These are phyloP conservation scores for Acer yangbiense DNA, from an alignment of 345 rosid species.

Conservation along the genomic window DNA sequence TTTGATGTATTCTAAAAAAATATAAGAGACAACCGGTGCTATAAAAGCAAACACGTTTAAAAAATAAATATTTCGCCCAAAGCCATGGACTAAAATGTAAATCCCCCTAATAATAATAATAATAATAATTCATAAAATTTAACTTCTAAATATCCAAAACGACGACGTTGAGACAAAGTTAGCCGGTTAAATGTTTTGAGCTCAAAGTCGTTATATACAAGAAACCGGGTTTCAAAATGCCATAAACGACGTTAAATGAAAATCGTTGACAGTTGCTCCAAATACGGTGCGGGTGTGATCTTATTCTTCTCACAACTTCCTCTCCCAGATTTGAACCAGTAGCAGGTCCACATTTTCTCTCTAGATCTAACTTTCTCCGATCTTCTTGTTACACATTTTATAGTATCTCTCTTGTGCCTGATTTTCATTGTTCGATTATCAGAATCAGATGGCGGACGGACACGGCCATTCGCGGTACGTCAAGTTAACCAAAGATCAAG, in stretches of 20 bases:
- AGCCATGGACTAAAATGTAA: too few species aligned
- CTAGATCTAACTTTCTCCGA: not conserved
- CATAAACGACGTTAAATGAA: not conserved
- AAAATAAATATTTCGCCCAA: too few species aligned
- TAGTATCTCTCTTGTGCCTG: too few species aligned
- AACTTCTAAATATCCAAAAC: not conserved
- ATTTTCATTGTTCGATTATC: not conserved
- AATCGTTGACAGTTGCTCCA: slow-evolving; percentile 8
- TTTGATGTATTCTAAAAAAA: too few species aligned
- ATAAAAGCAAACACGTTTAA: too few species aligned
- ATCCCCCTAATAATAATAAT: too few species aligned
- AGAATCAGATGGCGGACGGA: slow-evolving; percentile 58
- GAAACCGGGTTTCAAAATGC: not conserved
- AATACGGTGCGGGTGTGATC: not conserved
- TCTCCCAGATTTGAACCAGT: not conserved
- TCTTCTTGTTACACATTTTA: not conserved
- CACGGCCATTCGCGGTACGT: slow-evolving; percentile 65
- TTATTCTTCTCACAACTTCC: not conserved
- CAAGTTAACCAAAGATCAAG: slow-evolving; percentile 62
- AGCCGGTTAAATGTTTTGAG: not conserved
- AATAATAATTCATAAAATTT: not conserved
- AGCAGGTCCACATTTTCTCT: not conserved
- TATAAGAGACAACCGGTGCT: too few species aligned
- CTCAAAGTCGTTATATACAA: not conserved
- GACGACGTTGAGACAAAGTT: not conserved